A percentile compares a stretch with the other conserved stretches of the same genome.
Conservation (phyloP, 1,139 yeast genomes). For the Blastobotrys buckinghamii region DNA sequence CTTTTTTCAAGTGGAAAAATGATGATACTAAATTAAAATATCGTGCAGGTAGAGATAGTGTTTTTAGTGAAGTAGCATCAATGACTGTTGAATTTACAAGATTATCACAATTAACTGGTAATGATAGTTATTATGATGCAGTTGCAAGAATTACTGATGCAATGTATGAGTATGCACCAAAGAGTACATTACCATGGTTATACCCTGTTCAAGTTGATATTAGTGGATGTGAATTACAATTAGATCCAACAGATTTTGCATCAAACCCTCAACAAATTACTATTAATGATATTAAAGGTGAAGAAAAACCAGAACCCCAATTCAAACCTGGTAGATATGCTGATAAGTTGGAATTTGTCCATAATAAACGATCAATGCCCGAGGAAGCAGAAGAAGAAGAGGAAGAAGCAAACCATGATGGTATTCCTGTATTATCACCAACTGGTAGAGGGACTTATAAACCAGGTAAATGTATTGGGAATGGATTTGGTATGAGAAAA, state of each 20-base stretch:
- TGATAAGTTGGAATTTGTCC: not conserved
- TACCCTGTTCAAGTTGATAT: constrained; percentile 43
- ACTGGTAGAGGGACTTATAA: constrained; percentile 11
- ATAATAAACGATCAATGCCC: no score
- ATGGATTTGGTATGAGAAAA: constrained; percentile 5
- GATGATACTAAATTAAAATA: constrained; percentile 27
- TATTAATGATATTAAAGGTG: not conserved
- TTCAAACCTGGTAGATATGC: not conserved
- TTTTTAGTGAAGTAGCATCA: constrained; percentile 64
- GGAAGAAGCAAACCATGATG: not conserved
- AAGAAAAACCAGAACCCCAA: not conserved
- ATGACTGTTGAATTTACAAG: constrained; percentile 65
- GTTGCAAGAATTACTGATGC: constrained; percentile 41
- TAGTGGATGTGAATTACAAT: constrained; percentile 41
- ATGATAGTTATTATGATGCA: constrained; percentile 44
- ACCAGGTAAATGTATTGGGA: constrained; percentile 10
- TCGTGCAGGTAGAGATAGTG: constrained; percentile 35
- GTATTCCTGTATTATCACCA: constrained; percentile 9
- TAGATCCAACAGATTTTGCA: not conserved
- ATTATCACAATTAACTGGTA: constrained; percentile 60
- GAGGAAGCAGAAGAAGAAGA: not conserved
- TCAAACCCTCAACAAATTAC: not conserved
- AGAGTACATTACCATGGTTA: constrained; percentile 35
- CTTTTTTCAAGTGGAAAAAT: constrained; percentile 57
- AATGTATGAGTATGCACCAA: constrained; percentile 34